phyloP scores from a whole-genome alignment of 345 rosid genomes.

The Salix brachista region DNA sequence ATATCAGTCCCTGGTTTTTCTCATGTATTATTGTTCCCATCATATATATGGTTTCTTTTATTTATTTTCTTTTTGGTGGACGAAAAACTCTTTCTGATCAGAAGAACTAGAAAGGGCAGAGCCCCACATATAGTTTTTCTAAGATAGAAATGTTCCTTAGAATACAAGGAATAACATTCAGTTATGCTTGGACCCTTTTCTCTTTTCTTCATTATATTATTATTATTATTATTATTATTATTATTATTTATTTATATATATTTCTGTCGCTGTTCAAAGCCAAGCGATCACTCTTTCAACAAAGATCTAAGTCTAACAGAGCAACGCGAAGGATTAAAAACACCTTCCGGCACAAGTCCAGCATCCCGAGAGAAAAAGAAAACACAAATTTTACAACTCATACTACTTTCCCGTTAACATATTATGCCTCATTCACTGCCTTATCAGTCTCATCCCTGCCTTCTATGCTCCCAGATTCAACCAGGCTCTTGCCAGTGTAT shows the following conservation, averaged over 20 bases:
- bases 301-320: not conserved
- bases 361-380: not conserved
- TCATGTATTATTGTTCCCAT: not conserved
- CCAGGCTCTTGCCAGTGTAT: not conserved
- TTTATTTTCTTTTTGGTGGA: no score
- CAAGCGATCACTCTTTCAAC: not conserved
- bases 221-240: no score
- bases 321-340: not conserved
- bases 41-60: no score
- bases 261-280: no score
- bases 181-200: no score
- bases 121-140: not conserved
- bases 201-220: no score
- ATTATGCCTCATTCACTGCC: not conserved
- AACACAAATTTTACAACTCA: not conserved
- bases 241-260: no score
- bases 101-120: no score
- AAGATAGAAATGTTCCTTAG: slow-evolving; percentile 6
- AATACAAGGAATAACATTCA: not conserved
- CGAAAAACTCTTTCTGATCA: no score
- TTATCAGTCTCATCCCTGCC: slow-evolving; percentile 17
- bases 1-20: not conserved
- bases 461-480: not conserved
- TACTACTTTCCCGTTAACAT: not conserved
- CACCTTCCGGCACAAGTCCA: not conserved